These are phyloP conservation scores for Tetrahymena malaccensis DNA, from an alignment of 73 alveolate species.

Conservation along the genomic window DNA sequence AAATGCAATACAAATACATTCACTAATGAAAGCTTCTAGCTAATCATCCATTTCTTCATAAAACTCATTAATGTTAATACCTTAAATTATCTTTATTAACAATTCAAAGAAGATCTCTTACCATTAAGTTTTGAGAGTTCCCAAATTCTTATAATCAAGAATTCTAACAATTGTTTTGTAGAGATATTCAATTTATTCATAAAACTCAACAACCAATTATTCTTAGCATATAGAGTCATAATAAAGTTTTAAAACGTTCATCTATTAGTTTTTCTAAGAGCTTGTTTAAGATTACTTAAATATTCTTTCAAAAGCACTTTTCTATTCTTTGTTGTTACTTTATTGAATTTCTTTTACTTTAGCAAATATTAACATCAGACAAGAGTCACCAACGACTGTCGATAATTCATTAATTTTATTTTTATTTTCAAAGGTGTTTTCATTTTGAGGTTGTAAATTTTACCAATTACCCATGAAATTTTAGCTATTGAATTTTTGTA, in stretches of 20 bases:
- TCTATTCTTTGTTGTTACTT: neutral
- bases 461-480: neutral
- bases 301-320: neutral
- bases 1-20: neutral
- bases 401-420: neutral
- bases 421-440: neutral
- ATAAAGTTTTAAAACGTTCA: neutral
- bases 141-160: neutral
- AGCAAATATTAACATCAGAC: neutral
- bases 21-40: neutral
- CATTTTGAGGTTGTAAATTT: neutral
- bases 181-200: neutral
- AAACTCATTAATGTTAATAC: neutral
- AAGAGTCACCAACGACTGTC: neutral
- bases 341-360: neutral
- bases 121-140: neutral
- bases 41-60: neutral
- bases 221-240: neutral
- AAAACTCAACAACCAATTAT: neutral
- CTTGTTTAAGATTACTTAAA: neutral
- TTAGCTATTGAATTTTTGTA: neutral
- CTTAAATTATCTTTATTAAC: neutral
- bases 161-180: neutral
- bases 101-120: neutral
- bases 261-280: neutral